Evolutionary conservation across 2,329 filamentous ascomycete genomes (phyloP), one percentile per base, ranked within the genome.

Genomic region (Diplodia scrobiculata): DNA sequence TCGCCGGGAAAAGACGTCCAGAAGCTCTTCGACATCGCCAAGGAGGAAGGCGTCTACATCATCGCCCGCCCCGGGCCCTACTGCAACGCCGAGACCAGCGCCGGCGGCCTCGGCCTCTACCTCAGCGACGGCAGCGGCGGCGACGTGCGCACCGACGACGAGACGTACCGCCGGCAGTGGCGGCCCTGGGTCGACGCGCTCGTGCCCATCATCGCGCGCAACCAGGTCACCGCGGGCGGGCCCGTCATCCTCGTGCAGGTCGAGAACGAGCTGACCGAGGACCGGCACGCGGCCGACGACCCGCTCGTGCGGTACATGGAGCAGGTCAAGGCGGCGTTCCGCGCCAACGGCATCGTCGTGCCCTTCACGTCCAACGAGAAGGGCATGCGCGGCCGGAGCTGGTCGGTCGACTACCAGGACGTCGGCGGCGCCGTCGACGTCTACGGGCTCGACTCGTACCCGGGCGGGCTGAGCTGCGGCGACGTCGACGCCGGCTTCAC

Each of bases 101-200:
- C 83, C 0, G 87, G 87, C 36, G 87, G 87, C 0, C 85, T 87
- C 66, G 85, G 87, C 0, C 76, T 86, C 0, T 89, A 86, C 85
- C 73, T 86, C 5, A 88, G 86, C 0, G 87, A 86, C 0, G 86
- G 86, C 51, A 84, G 79, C 29, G 85, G 86, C 59, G 85, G 86
- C 2, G 71, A 73, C 21, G 74, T 86, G 17, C 77, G 86, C 36
- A 78, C 86, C 65, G 81, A 86, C 48, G 81, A 87, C 67, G 72
- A 80, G 4, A 77, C 80, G 54, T 86, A 83, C 71, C 84, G 81
- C 1, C 75, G 78, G 13, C 84, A 84, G 0, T 84, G 84, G 81
- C 81, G 78, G 3, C 83, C 83, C 1, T 87, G 84, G 71, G 82
- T 83, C 74, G 75, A 78, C 10, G 78, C 79, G 14, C 80, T 85